Conservation (phyloP, 805 yeast genomes). For the Huiozyma sinensis region DNA sequence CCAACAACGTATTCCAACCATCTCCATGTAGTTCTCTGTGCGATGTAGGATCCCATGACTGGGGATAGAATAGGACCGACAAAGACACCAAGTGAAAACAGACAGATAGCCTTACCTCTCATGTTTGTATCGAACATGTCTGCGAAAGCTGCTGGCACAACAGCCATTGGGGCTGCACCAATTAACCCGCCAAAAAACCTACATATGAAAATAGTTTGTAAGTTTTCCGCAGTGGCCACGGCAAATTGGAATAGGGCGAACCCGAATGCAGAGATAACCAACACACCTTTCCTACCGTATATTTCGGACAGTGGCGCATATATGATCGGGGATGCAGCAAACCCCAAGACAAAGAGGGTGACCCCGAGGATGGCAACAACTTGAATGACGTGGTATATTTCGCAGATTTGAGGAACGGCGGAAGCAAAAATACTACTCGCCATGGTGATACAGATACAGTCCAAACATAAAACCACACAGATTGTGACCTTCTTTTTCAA, state of each 20-base stretch:
- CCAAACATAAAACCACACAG: constrained; percentile 34
- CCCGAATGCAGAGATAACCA: constrained; percentile 46
- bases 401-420: constrained; percentile 39
- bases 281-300: constrained; percentile 56
- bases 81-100: constrained; percentile 65
- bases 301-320: constrained; percentile 87
- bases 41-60: constrained; percentile 47
- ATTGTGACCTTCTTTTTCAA: constrained; percentile 29
- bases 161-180: constrained; percentile 80
- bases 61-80: constrained; percentile 80
- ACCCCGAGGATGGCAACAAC: constrained; percentile 69
- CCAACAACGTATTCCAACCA: constrained; percentile 48
- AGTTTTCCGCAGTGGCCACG: constrained; percentile 64
- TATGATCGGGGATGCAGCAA: constrained; percentile 82
- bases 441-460: constrained; percentile 34
- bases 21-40: constrained; percentile 35
- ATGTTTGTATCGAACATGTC: constrained; percentile 57
- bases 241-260: constrained; percentile 57
- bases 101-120: constrained; percentile 67
- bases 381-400: constrained; percentile 45
- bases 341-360: constrained; percentile 81
- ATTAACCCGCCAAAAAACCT: constrained; percentile 72
- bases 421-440: constrained; percentile 72
- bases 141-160: constrained; percentile 78
- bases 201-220: constrained; percentile 67